phyloP scores from a whole-genome alignment of 257 asterid genomes.

The Craterostigma plantagineum region DNA sequence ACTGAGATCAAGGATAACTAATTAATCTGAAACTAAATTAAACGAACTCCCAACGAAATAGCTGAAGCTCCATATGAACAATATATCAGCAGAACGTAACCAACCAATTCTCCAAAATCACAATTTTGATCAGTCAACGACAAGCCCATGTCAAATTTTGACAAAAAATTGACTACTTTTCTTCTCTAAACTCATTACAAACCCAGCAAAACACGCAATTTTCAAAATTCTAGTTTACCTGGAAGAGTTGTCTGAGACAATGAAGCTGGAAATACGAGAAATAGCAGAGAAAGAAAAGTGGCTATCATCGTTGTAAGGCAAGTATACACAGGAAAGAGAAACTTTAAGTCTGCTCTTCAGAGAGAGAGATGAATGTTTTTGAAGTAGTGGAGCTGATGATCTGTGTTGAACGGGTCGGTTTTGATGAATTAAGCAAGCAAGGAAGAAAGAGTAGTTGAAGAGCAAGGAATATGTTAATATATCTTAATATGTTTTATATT shows the following conservation, averaged over 20 bases:
- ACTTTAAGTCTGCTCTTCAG: conserved; percentile 4
- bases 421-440: conserved; percentile 16
- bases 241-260: conserved; percentile 26
- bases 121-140: too few relatives aligned
- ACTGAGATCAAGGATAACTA: too few relatives aligned
- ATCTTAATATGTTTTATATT: too few relatives aligned
- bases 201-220: neutral
- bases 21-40: too few relatives aligned
- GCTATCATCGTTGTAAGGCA: conserved; percentile 12
- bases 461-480: conserved; percentile 32
- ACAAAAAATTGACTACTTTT: too few relatives aligned
- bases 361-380: conserved; percentile 2
- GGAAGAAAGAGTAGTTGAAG: conserved; percentile 31
- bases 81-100: too few relatives aligned
- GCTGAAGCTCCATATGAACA: too few relatives aligned
- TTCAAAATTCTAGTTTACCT: conserved; percentile 18
- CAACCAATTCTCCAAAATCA: too few relatives aligned
- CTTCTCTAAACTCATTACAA: neutral
- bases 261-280: conserved; percentile 21
- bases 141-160: too few relatives aligned
- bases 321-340: conserved; percentile 8
- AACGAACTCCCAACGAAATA: too few relatives aligned
- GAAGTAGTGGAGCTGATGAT: conserved; percentile 12
- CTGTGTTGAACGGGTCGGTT: conserved; percentile 14
- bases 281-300: conserved; percentile 19